These are phyloP conservation scores for Cyberlindnera sargentensis DNA, from an alignment of 805 yeast genomes.

Conservation along the genomic window DNA sequence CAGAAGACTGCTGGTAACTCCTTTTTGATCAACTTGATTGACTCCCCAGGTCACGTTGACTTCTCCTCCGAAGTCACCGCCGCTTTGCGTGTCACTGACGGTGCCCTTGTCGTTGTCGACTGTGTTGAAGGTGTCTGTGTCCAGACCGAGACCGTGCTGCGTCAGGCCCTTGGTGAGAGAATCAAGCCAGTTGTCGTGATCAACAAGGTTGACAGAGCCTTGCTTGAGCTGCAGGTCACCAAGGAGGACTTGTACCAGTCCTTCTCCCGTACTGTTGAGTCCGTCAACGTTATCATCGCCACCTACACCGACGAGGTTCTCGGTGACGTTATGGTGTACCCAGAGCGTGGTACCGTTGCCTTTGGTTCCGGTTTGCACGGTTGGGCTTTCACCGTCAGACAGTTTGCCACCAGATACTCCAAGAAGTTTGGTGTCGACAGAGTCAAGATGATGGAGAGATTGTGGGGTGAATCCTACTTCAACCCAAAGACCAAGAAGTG, in stretches of 20 bases:
- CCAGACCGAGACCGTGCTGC: slow-evolving; percentile 98
- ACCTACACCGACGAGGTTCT: slow-evolving; percentile 85
- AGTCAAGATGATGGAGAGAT: slow-evolving; percentile 95
- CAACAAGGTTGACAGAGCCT: slow-evolving; percentile 99
- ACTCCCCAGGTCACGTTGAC: slow-evolving; percentile 99
- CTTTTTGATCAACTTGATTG: slow-evolving; percentile 96
- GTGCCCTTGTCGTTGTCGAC: slow-evolving; percentile 99
- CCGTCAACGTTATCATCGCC: slow-evolving; percentile 96
- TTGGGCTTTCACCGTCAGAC: slow-evolving; percentile 99
- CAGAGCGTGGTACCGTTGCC: slow-evolving; percentile 98
- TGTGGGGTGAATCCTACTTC: slow-evolving; percentile 99
- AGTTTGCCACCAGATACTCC: slow-evolving; percentile 95
- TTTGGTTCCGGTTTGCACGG: slow-evolving; percentile 99
- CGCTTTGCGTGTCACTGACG: slow-evolving; percentile 99
- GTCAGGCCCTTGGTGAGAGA: slow-evolving; percentile 99
- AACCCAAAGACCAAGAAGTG: slow-evolving; percentile 99
- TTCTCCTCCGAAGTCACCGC: slow-evolving; percentile 99
- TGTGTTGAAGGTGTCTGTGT: slow-evolving; percentile 99
- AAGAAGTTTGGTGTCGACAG: slow-evolving; percentile 99
- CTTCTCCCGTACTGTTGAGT: slow-evolving; percentile 97
- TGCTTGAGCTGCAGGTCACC: slow-evolving; percentile 96
- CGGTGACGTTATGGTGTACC: slow-evolving; percentile 98
- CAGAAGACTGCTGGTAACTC: slow-evolving; percentile 82
- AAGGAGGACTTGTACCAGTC: slow-evolving; percentile 99
- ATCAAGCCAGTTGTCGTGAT: slow-evolving; percentile 97